A percentile compares a stretch with the other conserved stretches of the same genome.
Conservation (phyloP, 2,329 filamentous ascomycete species). For the Fusarium irregulare region DNA sequence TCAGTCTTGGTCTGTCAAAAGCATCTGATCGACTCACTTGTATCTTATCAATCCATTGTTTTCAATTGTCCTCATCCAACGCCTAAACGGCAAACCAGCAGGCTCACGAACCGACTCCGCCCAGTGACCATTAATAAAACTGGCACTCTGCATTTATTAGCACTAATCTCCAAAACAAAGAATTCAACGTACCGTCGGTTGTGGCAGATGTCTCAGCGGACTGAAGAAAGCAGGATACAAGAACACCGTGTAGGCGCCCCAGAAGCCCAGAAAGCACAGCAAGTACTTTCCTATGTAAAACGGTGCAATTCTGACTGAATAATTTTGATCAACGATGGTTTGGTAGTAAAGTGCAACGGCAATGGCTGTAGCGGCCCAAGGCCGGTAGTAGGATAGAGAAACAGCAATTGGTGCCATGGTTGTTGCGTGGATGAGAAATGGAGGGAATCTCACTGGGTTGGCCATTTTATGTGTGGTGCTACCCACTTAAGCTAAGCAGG, state of each 20-base stretch:
- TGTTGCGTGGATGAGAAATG: background rate
- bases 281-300: conserved; percentile 8
- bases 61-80: conserved; percentile 33
- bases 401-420: conserved; percentile 20
- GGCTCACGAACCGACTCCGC: conserved; percentile 30
- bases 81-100: conserved; percentile 25
- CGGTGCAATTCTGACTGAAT: background rate
- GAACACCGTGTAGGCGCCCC: conserved; percentile 13
- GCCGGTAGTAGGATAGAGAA: conserved; percentile 22
- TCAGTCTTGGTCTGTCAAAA: fast-evolving
- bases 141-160: conserved; percentile 1
- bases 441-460: conserved; percentile 11
- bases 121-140: conserved; percentile 33
- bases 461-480: conserved; percentile 16
- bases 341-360: background rate
- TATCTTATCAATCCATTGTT: conserved; percentile 35
- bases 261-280: conserved; percentile 2
- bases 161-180: fast-evolving
- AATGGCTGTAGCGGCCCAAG: conserved; percentile 16
- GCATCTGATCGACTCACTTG: background rate
- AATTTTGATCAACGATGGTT: background rate
- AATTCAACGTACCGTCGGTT: background rate
- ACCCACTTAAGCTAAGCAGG: conserved; percentile 7
- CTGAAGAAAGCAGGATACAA: conserved; percentile 24
- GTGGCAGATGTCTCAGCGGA: conserved; percentile 14